Base-by-base conservation (phyloP, 176 grass and related monocot species). In the Saccharum spontaneum region DNA sequence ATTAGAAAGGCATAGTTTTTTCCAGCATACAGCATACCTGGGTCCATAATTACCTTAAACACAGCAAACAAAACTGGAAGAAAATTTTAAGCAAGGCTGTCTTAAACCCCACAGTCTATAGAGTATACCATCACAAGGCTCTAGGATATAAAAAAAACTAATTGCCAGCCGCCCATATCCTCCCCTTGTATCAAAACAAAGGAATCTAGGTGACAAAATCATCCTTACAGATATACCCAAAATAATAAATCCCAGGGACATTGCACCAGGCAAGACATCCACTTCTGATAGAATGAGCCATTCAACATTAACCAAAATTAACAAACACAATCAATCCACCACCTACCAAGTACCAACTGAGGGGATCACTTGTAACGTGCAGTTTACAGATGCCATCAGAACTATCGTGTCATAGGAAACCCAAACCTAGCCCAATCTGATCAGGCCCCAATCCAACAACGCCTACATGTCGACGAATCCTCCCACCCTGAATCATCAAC, bases 1-100 rank as follows among this genome's bases (percentile, higher is more conserved):
- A 89, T 74, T 52, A 75, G 43, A 12, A 86, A 26, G 40, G 9
- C 13, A 26, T 11, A 41, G 37, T 61, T 48, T 83, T 18, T 71
- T 71, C 7, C 33, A 67, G 9, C 8, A 67, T 73, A 61, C 30
- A 54, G 14, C 59, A 74, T 11, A 36, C 4, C 1, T 4, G 23
- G 26, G 10, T 48, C 14, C 17, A 11, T 23, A 62, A 4, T 4
- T 9, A 79, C 46, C 15, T 39, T 55, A 67, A 73, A 74, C 14
- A 60, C 30, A 73, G 24, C 7, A 55, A 55, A 57, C 38, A 48
- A 73, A 67, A 48, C 20, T 44, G 22, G 24, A 8, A 57, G 41
- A 16, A 7, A 75, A 60, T 31, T 48, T 17, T 12, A 81, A 36
- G 39, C 13, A 61, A n/a, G 10, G 7, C 12, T 4, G 50, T 7